Base-by-base conservation (phyloP, 129 eudicot genomes). In the carrot (Daucus carota) region DNA sequence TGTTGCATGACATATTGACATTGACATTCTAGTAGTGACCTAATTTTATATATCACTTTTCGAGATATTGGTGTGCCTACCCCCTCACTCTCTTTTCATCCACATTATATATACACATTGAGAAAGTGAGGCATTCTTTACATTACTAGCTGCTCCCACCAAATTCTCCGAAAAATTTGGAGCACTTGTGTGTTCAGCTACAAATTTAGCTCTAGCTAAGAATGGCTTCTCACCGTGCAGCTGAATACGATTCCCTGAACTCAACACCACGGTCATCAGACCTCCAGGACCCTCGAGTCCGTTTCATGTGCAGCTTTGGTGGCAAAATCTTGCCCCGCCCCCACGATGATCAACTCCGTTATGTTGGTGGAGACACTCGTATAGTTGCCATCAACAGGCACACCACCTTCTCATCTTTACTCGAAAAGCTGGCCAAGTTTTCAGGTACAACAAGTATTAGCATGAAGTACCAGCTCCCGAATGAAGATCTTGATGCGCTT, bases 231-330 rank as follows among this genome's bases (percentile, higher is more conserved):
- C 78, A 82, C 77, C 81, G 78, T 75, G 74, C 70, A 40, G 60
- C 82, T 24, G 92, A 86, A 78, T 76, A 80, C 54, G 84, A 82
- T 79, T 73, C 94, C 6, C 81, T 79, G 78, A 79, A 72, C 40
- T 88, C 95, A 1, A 88, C 96, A 0, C 96, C 98, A 4, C 88
- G 86, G 47, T 86, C 89, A 18, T 81, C 88, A 16, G 85, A 80
- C 47, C 78, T 79, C 36, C 76, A 77, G 80, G 8, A 79, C 44
- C 85, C 83, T 31, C 90, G 88, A 8, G 76, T 87, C 29, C 89
- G 98, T 24, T 86, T 93, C 85, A 90, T 93, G 98, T 90, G 96
- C 79, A 93, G 98, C 75, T 93, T 88, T 76, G 98, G 98, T 3
- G 98, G 98, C 47, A 93, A 88, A 73, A 93, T 93, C 80, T 83